Percentiles rank a stretch among this genome's conserved stretches.
phyloP scores from a whole-genome alignment of 257 asterid genomes.

The Lantana camara region DNA sequence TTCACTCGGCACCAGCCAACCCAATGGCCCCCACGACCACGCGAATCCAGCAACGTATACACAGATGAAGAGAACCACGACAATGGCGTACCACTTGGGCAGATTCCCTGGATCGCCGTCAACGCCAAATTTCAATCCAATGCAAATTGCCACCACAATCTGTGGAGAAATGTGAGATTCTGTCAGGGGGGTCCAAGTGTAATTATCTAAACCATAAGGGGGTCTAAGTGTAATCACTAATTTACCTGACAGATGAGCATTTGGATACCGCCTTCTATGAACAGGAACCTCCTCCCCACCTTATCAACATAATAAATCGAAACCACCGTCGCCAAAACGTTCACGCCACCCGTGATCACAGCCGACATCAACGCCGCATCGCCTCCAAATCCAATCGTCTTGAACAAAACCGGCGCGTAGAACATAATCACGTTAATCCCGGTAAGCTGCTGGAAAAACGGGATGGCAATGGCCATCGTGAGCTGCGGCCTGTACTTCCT shows the following conservation, averaged over 20 bases:
- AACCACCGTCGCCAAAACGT: constrained; percentile 58
- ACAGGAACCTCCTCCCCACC: constrained; percentile 74
- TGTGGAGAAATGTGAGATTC: constrained; percentile 1
- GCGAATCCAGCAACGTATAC: constrained; percentile 54
- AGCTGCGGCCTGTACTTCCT: constrained; percentile 78
- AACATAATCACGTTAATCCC: constrained; percentile 90
- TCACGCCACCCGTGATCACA: constrained; percentile 69
- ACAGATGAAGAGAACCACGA: constrained; percentile 52
- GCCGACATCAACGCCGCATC: constrained; percentile 71
- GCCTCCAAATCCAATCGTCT: constrained; percentile 64
- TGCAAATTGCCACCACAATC: constrained; percentile 59
- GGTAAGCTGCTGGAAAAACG: constrained; percentile 83
- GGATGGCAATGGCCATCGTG: constrained; percentile 65
- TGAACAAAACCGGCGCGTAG: constrained; percentile 80
- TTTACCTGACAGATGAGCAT: constrained; percentile 77
- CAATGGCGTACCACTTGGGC: constrained; percentile 49
- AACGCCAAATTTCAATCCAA: constrained; percentile 55
- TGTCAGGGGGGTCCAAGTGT: neutral
- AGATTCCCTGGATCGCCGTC: constrained; percentile 40
- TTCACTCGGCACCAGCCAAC: constrained; percentile 95
- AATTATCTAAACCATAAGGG: neutral
- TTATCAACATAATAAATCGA: constrained; percentile 74
- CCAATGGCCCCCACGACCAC: constrained; percentile 90
- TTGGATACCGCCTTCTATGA: constrained; percentile 76
- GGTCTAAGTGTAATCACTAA: neutral